Percentiles rank a stretch among this genome's conserved stretches.
These are phyloP conservation scores for Hanseniaspora gamundiae DNA, from an alignment of 1,139 yeast species.

Conservation along the genomic window DNA sequence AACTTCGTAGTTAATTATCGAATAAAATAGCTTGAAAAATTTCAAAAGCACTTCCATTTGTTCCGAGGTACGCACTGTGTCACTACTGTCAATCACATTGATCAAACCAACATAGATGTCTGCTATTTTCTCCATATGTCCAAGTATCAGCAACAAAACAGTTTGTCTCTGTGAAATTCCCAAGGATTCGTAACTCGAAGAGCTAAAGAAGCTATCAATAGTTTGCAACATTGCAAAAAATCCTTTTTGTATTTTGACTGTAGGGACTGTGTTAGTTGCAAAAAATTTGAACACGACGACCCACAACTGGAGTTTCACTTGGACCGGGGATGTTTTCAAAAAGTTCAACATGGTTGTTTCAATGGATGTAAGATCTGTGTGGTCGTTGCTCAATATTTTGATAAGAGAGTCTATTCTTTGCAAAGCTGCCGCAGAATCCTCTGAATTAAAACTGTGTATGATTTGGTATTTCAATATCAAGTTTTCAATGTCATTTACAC, in stretches of 20 bases:
- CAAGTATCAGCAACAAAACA: constrained; percentile 30
- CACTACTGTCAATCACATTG: constrained; percentile 8
- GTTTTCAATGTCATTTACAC: constrained; percentile 11
- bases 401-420: background rate
- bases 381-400: background rate
- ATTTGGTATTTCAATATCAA: background rate
- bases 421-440: background rate
- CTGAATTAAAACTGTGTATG: background rate
- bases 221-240: background rate
- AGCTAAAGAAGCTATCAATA: background rate
- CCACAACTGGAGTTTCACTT: background rate
- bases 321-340: background rate
- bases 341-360: background rate
- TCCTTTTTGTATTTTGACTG: background rate
- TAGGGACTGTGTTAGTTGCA: too few relatives aligned
- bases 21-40: constrained; percentile 30
- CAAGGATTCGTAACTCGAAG: constrained; percentile 8
- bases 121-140: constrained; percentile 31
- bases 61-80: constrained; percentile 5
- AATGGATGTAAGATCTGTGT: background rate
- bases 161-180: constrained; percentile 19
- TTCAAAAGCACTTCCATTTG: constrained; percentile 24
- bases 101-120: constrained; percentile 9
- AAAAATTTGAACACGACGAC: background rate
- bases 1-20: constrained; percentile 31